phyloP scores from a whole-genome alignment of 305 asterid genomes.

The Solanum hybrid region DNA sequence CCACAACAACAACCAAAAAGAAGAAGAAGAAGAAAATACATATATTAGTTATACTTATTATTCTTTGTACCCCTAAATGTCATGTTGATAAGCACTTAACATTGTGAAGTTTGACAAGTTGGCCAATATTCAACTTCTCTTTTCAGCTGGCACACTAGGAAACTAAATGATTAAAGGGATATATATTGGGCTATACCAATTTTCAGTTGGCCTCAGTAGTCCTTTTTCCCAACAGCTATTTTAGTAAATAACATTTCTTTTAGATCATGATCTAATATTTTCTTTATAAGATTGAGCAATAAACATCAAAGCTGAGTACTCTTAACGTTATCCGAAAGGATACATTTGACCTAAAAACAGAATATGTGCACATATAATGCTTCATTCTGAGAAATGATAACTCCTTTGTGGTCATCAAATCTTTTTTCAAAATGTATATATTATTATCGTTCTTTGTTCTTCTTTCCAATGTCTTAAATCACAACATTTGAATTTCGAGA shows the following conservation, averaged over 20 bases:
- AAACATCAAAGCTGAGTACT: neutral
- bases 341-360: neutral
- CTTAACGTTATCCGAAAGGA: neutral
- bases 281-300: neutral
- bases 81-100: neutral
- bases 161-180: neutral
- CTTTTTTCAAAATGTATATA: neutral
- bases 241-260: neutral
- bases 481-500: neutral
- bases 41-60: neutral
- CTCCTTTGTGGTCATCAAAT: neutral
- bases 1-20: neutral
- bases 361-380: neutral
- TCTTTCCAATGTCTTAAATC: neutral
- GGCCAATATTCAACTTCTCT: neutral
- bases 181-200: neutral
- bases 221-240: neutral
- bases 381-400: neutral
- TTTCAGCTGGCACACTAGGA: constrained; percentile 7
- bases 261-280: neutral
- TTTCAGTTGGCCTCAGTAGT: neutral
- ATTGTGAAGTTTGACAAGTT: neutral
- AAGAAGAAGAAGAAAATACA: neutral
- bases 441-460: neutral
- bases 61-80: neutral